Evolutionary conservation across 2,329 filamentous ascomycete species (phyloP), one percentile per base, ranked within the genome.

Genomic region (Sordariomycetes sp.): DNA sequence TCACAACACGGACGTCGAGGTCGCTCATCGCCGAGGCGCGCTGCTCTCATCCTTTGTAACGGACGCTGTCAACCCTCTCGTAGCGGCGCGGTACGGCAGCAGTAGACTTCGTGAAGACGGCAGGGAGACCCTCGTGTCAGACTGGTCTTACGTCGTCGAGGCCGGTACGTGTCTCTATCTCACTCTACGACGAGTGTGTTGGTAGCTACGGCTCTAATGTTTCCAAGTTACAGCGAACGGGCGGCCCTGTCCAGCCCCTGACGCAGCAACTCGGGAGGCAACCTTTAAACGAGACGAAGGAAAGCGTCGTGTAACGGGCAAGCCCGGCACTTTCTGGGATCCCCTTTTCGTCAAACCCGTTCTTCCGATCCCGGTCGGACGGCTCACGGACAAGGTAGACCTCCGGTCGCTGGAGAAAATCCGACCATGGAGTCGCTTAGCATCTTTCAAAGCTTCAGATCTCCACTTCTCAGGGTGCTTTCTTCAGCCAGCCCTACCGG

Each of bases 401-500:
- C 39, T 12, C 22, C 3, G 28, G 28, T 32, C 28, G 28, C 28
- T 32, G 8, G 32, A 22, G 6, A 2, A 20, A 2, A 20, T 20
- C 6, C 17, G 2, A 22, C 32, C 52, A 22, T 22, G 20, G 17
- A 12, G 10, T 15, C 34, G 28, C 39, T 20, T n/a, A 4, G 4
- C 15, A 10, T 6, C 3, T 22, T 22, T n/a, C 2, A 6, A 42
- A 55, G 35, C 34, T 20, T 10, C 35, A 25, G 36, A 7, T 53
- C 25, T 10, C 12, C 22, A 51, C 58, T 15, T 58, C 61, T 24
- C 62, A 66, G 10, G 60, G 61, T 20, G 66, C 63, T n/a, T 69
- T 68, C 60, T 68, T 69, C 53, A 60, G 61, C 2, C 61, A 56
- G 4, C 58, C 59, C 1, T 68, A 69, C 55, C 60, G 62, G 10